phyloP scores from a whole-genome alignment of 176 grass and related monocot species.

The Phyllostachys edulis region DNA sequence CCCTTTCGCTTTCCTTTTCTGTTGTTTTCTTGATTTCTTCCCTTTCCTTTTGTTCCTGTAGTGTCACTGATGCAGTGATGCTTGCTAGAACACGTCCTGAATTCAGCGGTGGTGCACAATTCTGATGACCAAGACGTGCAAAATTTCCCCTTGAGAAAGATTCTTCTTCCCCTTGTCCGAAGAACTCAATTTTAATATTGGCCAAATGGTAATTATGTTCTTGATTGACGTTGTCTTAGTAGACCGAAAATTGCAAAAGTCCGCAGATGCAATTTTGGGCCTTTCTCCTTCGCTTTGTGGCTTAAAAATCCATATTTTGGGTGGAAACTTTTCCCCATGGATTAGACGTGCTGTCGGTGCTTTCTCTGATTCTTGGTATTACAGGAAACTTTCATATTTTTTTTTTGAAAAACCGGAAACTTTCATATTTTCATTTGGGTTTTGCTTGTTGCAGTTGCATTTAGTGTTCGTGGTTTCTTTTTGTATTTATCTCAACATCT shows the following conservation, averaged over 20 bases:
- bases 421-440: not conserved
- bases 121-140: not conserved
- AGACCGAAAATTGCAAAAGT: not conserved
- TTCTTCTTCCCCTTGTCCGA: conserved; percentile 1
- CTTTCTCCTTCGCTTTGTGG: not conserved
- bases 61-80: conserved; percentile 1
- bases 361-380: conserved; percentile 12
- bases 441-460: not conserved
- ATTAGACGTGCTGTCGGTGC: not conserved
- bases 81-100: conserved; percentile 4
- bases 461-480: not conserved
- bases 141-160: not conserved
- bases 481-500: not conserved
- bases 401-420: no score
- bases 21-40: not conserved
- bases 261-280: not conserved
- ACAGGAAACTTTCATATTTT: not conserved
- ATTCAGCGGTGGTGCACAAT: not conserved
- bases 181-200: not conserved
- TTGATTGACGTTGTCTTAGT: not conserved
- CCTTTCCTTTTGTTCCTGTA: not conserved
- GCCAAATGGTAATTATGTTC: not conserved
- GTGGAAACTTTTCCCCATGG: not conserved
- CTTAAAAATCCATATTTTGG: not conserved
- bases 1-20: not conserved